A percentile compares a stretch with the other conserved stretches of the same genome.
These are phyloP conservation scores for Asterophora lycoperdoides DNA, from an alignment of 768 basidiomycete genomes.

Conservation along the genomic window DNA sequence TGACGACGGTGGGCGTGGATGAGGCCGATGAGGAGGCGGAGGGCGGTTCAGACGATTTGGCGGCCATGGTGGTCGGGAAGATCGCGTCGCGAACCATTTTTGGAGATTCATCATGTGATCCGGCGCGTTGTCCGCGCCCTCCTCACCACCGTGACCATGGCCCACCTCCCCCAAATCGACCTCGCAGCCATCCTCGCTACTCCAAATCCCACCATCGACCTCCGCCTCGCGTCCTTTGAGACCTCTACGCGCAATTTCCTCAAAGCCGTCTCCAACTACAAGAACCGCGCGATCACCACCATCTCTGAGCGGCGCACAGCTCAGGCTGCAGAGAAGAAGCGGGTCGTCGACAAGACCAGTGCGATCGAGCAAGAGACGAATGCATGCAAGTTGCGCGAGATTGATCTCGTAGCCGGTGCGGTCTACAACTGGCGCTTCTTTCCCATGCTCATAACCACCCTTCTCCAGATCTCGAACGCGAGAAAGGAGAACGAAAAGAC, in stretches of 20 bases:
- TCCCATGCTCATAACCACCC: neutral
- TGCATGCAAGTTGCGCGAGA: constrained; percentile 73
- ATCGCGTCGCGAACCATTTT: constrained; percentile 14
- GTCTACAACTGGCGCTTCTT: constrained; percentile 5
- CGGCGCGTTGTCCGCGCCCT: constrained; percentile 10
- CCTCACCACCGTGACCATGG: too few relatives aligned
- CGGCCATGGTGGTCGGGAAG: constrained; percentile 4
- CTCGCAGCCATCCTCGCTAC: constrained; percentile 53
- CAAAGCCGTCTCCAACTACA: constrained; percentile 68
- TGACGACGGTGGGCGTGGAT: constrained; percentile 26
- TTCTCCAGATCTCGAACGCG: constrained; percentile 53
- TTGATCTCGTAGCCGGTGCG: constrained; percentile 75
- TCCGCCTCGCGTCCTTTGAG: constrained; percentile 57
- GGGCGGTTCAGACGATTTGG: neutral
- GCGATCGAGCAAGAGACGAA: constrained; percentile 66
- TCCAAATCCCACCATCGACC: constrained; percentile 58
- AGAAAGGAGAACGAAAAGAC: constrained; percentile 71
- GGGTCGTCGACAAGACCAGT: constrained; percentile 54
- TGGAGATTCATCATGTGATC: constrained; percentile 12
- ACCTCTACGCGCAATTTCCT: constrained; percentile 67
- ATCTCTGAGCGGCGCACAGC: constrained; percentile 64
- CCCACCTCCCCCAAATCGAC: constrained; percentile 50
- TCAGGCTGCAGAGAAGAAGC: constrained; percentile 61
- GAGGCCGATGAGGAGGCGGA: constrained; percentile 18
- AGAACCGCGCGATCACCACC: constrained; percentile 62